Conservation (phyloP, 1,284 basidiomycete genomes). For the Meira nashicola region DNA sequence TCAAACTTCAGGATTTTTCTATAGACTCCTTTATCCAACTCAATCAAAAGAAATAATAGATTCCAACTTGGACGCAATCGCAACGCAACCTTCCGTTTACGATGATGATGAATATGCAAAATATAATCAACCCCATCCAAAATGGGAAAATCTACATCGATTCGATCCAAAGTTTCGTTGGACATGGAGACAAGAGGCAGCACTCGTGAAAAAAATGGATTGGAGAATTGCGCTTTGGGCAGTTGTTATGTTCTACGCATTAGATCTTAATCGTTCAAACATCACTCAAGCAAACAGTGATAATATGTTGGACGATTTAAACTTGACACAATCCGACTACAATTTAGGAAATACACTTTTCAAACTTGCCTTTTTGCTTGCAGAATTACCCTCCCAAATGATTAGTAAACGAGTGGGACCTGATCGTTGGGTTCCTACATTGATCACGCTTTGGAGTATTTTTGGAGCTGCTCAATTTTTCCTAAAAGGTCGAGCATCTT, state of each 20-base stretch:
- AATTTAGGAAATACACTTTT: conserved; percentile 65
- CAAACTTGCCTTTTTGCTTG: conserved; percentile 53
- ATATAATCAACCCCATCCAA: conserved; percentile 60
- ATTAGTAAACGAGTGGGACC: conserved; percentile 68
- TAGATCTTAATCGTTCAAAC: conserved; percentile 56
- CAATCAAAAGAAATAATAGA: neutral
- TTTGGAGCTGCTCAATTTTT: conserved; percentile 61
- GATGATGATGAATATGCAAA: conserved; percentile 58
- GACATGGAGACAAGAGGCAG: conserved; percentile 66
- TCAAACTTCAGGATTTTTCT: too few relatives aligned
- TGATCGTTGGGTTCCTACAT: conserved; percentile 68
- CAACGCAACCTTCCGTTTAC: conserved; percentile 61
- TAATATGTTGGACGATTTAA: conserved; percentile 64
- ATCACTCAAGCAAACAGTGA: conserved; percentile 64
- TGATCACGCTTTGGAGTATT: conserved; percentile 55
- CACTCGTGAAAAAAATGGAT: conserved; percentile 17
- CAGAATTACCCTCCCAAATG: conserved; percentile 63
- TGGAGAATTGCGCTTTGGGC: conserved; percentile 33
- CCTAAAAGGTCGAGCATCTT: conserved; percentile 11
- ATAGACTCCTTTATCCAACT: too few relatives aligned
- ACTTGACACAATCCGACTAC: conserved; percentile 60
- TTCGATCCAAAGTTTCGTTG: conserved; percentile 67
- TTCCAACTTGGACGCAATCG: conserved; percentile 57
- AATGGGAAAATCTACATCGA: conserved; percentile 64
- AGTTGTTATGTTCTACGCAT: conserved; percentile 45